phyloP scores from a whole-genome alignment of 75 land plant species.

The Pseudotsuga menziesii region DNA sequence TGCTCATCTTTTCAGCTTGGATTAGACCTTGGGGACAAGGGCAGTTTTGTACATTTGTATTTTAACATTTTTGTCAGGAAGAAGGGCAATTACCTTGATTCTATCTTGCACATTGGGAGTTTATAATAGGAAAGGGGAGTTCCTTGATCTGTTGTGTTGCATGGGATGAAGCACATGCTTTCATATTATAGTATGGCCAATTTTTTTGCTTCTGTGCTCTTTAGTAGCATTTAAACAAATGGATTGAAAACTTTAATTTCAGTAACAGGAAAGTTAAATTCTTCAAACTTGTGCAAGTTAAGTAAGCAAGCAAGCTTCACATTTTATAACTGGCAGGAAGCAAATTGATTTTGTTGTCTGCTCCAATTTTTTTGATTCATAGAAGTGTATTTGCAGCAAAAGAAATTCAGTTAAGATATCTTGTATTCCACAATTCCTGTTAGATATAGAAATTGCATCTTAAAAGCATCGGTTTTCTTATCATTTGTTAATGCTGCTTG shows the following conservation, averaged over 20 bases:
- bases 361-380: not conserved
- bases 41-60: not conserved
- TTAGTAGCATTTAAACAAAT: not conserved
- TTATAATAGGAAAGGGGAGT: not conserved
- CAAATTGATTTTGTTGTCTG: no score
- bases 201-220: not conserved
- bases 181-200: not conserved
- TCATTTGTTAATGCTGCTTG: not conserved
- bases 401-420: not conserved
- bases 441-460: not conserved
- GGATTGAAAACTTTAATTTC: not conserved
- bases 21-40: not conserved
- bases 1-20: conserved; percentile 3
- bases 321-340: not conserved
- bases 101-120: not conserved
- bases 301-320: not conserved
- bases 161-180: not conserved
- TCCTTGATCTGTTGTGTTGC: not conserved
- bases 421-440: not conserved
- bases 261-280: not conserved
- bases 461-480: not conserved
- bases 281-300: not conserved
- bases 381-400: not conserved
- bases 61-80: not conserved
- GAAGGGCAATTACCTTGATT: not conserved